Conservation (phyloP, 2,329 filamentous ascomycete species). For the Aspergillus arachidicola region DNA sequence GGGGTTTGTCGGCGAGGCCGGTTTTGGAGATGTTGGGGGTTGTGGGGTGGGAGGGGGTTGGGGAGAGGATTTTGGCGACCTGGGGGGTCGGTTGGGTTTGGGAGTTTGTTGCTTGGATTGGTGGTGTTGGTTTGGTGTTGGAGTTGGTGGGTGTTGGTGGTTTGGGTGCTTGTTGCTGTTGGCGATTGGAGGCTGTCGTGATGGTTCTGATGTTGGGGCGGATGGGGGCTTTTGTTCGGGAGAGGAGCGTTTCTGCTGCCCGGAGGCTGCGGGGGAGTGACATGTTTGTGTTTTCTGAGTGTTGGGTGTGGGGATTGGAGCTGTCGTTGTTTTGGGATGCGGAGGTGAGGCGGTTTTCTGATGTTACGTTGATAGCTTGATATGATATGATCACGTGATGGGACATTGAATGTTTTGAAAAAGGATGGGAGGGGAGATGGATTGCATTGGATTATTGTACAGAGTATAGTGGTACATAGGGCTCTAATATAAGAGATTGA, state of each 20-base stretch:
- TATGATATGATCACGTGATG: not conserved
- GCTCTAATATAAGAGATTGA: not conserved
- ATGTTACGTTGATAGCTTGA: not conserved
- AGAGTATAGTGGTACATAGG: conserved; percentile 10
- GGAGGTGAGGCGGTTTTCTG: not conserved
- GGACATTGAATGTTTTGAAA: fast-evolving
- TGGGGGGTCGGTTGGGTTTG: conserved; percentile 11
- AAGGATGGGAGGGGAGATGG: not conserved
- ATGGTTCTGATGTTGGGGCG: conserved; percentile 4
- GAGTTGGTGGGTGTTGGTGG: conserved; percentile 9
- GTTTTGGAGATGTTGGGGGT: conserved; percentile 43
- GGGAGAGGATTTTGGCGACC: conserved; percentile 21
- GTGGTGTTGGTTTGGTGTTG: not conserved
- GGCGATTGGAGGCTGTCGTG: not conserved
- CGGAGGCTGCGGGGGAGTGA: conserved; percentile 25
- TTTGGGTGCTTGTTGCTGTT: conserved; percentile 14
- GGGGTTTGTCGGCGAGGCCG: conserved; percentile 39
- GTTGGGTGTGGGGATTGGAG: not conserved
- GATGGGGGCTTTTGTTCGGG: conserved; percentile 14
- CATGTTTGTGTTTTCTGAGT: conserved; percentile 19
- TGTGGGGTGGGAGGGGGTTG: conserved; percentile 33
- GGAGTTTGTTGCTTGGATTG: not conserved
- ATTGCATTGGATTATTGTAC: not conserved
- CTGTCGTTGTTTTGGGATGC: conserved; percentile 4
- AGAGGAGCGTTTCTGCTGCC: conserved; percentile 22